Base-by-base conservation (phyloP, 768 basidiomycete genomes). In the Sporobolomyces phaffii region DNA sequence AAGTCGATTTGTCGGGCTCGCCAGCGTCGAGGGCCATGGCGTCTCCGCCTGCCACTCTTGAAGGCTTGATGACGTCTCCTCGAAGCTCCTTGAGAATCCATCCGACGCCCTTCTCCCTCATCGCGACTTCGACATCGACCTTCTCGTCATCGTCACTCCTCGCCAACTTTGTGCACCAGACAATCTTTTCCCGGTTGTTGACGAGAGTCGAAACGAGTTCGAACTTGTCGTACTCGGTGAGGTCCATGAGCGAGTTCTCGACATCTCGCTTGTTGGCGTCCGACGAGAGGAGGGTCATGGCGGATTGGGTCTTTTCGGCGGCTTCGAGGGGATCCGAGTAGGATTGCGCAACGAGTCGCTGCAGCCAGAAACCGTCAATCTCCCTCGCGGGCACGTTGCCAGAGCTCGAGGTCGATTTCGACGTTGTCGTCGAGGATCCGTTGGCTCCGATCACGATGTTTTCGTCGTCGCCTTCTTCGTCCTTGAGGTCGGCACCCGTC, bases 351-450 rank as follows among this genome's bases (percentile, higher is more conserved):
- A 98, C 86, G 65, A 94, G 88, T 1, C 93, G 87, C 75, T 99
- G 96, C 0, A 99, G 90, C 93, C 93, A 99, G 85, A 98, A 98
- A 31, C 85, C 94, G 77, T 99, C 94, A 74, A 99, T 86, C 56
- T 86, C 83, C 68, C 96, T 91, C 0, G 92, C 91, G 0, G 91
- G 87, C 44, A 98, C 87, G 59, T 85, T 80, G 73, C 90, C 89
- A 86, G 64, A 60, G 1, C 78, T 89, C 86, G 49, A 80, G 18
- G 60, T 41, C 81, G 73, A 85, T 85, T 60, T 81, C 76, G 68
- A 82, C 82, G 47, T 72, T 10, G 38, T 49, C 48, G 58, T 56
- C 2, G 81, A 81, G 17, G 84, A 81, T 0, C 84, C 80, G 50
- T 83, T 85, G 63, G 85, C 86, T 31, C 89, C 89, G 66, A 97